These are phyloP conservation scores for Tilletiaria anomala DNA, from an alignment of 1,284 basidiomycete species.

Conservation along the genomic window DNA sequence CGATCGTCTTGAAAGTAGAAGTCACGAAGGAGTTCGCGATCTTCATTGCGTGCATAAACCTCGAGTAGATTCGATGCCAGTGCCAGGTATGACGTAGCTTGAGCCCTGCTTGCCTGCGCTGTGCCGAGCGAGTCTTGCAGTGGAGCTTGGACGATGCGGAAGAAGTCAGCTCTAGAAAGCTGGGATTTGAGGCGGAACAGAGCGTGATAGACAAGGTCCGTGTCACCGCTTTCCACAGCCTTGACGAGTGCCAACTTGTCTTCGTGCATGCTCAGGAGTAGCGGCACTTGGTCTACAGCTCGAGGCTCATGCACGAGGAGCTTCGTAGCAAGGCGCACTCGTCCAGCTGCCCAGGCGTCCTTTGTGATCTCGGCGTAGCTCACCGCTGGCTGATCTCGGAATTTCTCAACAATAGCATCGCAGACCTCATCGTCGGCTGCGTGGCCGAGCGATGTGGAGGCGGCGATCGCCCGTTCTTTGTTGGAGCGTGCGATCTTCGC, in stretches of 20 bases:
- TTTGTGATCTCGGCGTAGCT: conserved; percentile 90
- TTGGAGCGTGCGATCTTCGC: conserved; percentile 82
- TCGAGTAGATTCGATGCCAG: conserved; percentile 30
- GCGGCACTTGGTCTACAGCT: conserved; percentile 82
- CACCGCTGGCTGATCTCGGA: conserved; percentile 48
- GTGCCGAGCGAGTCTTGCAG: conserved; percentile 10
- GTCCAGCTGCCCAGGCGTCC: conserved; percentile 80
- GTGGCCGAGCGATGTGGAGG: too few relatives aligned
- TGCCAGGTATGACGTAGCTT: conserved; percentile 10
- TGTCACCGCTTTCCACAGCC: conserved; percentile 85
- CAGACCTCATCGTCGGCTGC: conserved; percentile 59
- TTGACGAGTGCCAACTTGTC: conserved; percentile 74
- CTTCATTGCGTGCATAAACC: conserved; percentile 40
- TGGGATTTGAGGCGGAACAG: conserved; percentile 49
- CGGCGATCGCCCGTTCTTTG: too few relatives aligned
- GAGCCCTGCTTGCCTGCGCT: too few relatives aligned
- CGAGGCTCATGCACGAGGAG: conserved; percentile 79
- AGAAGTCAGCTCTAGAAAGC: conserved; percentile 78
- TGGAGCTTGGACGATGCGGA: conserved; percentile 67
- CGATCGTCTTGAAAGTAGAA: conserved; percentile 98
- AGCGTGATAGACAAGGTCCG: conserved; percentile 61
- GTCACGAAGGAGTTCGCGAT: conserved; percentile 78
- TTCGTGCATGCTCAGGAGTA: conserved; percentile 85
- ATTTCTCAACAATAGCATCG: conserved; percentile 69
- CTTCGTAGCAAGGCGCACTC: conserved; percentile 73